A percentile compares a stretch with the other conserved stretches of the same genome.
These are phyloP conservation scores for Salix koriyanagi DNA, from an alignment of 345 rosid genomes.

Conservation along the genomic window DNA sequence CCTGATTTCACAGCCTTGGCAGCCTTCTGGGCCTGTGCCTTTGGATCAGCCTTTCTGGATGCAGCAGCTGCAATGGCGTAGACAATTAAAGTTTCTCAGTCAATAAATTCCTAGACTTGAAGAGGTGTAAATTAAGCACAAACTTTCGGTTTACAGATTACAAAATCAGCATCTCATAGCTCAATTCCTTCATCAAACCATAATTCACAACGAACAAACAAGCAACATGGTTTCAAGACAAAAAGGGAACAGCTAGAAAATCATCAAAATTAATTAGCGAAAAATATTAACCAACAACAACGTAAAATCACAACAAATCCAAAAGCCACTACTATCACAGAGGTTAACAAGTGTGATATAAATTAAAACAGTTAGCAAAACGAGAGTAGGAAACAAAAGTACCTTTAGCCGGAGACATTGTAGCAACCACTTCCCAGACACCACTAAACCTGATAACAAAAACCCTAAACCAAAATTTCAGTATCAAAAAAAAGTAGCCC, in stretches of 20 bases:
- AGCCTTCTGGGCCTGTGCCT: constrained; percentile 84
- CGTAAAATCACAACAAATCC: neutral
- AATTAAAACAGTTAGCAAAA: neutral
- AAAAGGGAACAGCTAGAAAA: neutral
- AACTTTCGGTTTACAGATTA: neutral
- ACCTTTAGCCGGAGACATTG: constrained; percentile 47
- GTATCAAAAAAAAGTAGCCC: too few relatives aligned
- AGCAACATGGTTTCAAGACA: neutral
- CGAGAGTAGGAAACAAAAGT: neutral
- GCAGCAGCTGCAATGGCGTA: constrained; percentile 33
- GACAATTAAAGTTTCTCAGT: neutral
- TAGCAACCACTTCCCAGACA: neutral
- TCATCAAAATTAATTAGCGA: neutral
- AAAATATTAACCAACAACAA: neutral
- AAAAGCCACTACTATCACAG: neutral
- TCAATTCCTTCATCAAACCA: neutral
- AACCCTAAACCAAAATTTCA: neutral
- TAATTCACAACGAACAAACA: neutral
- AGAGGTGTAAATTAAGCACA: neutral
- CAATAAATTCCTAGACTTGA: neutral
- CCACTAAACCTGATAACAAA: neutral
- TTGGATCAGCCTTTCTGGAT: constrained; percentile 59
- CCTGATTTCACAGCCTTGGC: constrained; percentile 88
- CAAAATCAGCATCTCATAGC: neutral
- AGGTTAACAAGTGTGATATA: neutral